Base-by-base conservation (phyloP, 257 asterid genomes). In the Penstemon davidsonii region DNA sequence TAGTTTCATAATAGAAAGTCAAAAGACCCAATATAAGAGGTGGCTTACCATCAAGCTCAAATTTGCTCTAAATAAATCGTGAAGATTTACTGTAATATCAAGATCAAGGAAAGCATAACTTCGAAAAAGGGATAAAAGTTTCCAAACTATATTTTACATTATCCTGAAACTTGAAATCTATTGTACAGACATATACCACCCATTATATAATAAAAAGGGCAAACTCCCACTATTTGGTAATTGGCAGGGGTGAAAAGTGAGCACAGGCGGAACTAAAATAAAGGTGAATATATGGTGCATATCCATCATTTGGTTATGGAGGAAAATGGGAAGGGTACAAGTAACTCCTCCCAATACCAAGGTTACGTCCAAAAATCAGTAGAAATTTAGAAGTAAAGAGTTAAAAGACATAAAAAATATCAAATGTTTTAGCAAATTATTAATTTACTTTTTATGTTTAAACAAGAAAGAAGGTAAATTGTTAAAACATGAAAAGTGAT, bases 1-100 rank as follows among this genome's bases (percentile, higher is more conserved):
- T 6, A 7, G 52, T 12, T 7, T 47, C 49, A 19, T 52, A 8
- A 49, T 33, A 54, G 10, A 42, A n/a, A 43, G 13, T 43, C 39
- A 70, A 61, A 56, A 62, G 70, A 64, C 43, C 64, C 51, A 13
- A 60, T 43, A 19, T 6, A 15, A 25, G 13, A 13, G 36, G 72
- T 49, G 37, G 39, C 65, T 70, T 9, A 55, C 7, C 52, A 4
- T 41, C 7, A 40, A 76, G 60, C 52, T 53, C 56, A 33, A 13
- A 52, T 33, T 47, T 46, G 51, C 73, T 38, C 45, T 43, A 58
- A 12, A 50, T 36, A 57, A 33, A 67, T 55, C 25, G 42, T 37
- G 45, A 70, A 47, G 54, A 52, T 42, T 52, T 49, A 43, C 45
- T 50, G 15, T 50, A 37, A 37, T 62, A 53, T 37, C 65, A 62